Conservation (phyloP, 176 grass and related monocot genomes). For the Eleusine coracana region DNA sequence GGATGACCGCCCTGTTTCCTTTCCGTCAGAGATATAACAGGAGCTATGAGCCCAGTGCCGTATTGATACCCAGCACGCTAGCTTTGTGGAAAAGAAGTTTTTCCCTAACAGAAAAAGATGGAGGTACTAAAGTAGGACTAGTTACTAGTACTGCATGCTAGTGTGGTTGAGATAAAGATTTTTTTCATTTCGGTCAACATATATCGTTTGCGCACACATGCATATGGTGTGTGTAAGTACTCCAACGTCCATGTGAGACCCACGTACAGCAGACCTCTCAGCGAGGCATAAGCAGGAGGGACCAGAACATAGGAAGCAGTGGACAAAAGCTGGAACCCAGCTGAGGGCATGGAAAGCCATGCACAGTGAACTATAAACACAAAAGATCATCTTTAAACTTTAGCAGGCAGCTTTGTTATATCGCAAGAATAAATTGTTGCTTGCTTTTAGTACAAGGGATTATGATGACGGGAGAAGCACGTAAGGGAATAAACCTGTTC, state of each 20-base stretch:
- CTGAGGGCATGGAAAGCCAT: conserved; percentile 54
- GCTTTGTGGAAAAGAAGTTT: conserved; percentile 37
- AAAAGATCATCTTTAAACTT: conserved; percentile 67
- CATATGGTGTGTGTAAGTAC: conserved; percentile 29
- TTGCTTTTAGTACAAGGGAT: conserved; percentile 81
- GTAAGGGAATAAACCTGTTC: conserved; percentile 35
- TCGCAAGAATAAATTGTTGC: conserved; percentile 54
- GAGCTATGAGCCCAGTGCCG: conserved; percentile 37
- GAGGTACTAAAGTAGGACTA: conserved; percentile 11
- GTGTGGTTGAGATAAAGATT: conserved; percentile 40
- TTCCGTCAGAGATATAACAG: conserved; percentile 25
- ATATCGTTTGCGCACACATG: conserved; percentile 26
- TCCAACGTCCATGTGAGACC: conserved; percentile 53
- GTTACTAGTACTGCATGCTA: conserved; percentile 34
- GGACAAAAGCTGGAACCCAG: conserved; percentile 60
- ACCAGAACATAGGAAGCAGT: conserved; percentile 42
- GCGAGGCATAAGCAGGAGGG: conserved; percentile 28
- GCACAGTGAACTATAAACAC: conserved; percentile 56
- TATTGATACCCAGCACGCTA: conserved; percentile 43
- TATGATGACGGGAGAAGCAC: conserved; percentile 53
- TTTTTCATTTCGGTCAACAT: conserved; percentile 49
- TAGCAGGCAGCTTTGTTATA: conserved; percentile 51
- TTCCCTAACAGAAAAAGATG: conserved; percentile 38
- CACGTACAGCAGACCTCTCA: conserved; percentile 36
- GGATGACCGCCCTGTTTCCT: conserved; percentile 20